phyloP scores from a whole-genome alignment of 306 rosid genomes.

The Vigna hirtella region DNA sequence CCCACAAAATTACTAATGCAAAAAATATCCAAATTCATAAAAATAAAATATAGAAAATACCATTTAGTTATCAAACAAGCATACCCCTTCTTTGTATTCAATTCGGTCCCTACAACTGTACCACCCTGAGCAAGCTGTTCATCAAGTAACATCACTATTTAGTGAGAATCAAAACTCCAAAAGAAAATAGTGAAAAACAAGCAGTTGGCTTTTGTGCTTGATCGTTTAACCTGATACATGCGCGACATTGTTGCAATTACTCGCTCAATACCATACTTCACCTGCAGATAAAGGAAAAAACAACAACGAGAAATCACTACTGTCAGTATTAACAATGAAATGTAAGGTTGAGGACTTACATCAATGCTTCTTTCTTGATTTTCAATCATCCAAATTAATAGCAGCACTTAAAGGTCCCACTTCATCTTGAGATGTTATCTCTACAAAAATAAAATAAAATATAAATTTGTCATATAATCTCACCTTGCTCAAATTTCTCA shows the following conservation, averaged over 20 bases:
- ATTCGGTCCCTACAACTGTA: conserved; percentile 99
- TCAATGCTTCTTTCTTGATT: no score
- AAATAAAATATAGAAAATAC: no score
- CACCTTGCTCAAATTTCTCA: no score
- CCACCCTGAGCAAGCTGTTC: conserved; percentile 99
- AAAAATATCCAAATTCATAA: no score
- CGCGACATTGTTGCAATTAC: conserved; percentile 75
- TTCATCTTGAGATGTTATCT: no score
- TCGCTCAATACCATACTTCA: conserved; percentile 88
- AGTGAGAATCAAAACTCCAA: conserved; percentile 41
- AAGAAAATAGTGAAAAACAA: conserved; percentile 28
- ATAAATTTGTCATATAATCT: no score
- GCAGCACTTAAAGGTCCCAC: no score
- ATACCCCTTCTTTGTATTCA: conserved; percentile 98
- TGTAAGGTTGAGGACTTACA: no score
- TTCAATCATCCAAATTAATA: no score
- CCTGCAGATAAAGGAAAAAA: conserved; percentile 62
- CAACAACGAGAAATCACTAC: no score
- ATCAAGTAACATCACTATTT: conserved; percentile 41
- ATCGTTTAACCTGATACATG: conserved; percentile 80
- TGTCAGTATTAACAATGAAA: no score
- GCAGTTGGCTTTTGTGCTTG: conserved; percentile 15
- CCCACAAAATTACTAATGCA: not conserved
- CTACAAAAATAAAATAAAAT: no score
- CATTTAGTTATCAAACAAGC: conserved; percentile 32